Evolutionary conservation across 495 filamentous ascomycete species (phyloP), one percentile per base, ranked within the genome.

Genomic region (Beverwykella pulmonaria): DNA sequence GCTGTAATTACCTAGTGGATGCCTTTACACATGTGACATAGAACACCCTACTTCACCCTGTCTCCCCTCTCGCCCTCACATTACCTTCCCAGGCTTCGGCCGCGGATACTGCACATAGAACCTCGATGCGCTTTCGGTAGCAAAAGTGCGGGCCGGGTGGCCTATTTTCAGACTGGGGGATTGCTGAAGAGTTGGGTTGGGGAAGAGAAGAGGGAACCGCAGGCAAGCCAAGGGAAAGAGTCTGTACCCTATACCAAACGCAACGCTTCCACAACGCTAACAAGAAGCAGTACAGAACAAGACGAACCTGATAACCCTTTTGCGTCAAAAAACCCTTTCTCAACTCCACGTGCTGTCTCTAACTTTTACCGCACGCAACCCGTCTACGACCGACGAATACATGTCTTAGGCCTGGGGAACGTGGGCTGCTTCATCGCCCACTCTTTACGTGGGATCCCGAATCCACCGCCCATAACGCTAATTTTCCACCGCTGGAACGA

Each of bases 381-480:
- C 2, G 55, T 65, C 0, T 19, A 52, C 50, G 61, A 71, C 25
- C 44, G 52, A 27, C 46, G 69, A 0, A 86, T 89, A 53, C 82
- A 89, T 63, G 81, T 89, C 52, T 68, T 88, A 0, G 87, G 87
- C 8, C 55, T 82, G 19, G 86, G 86, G 47, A 86, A 81, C 71
- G 72, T 86, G 25, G 86, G 85, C 14, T 80, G 76, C 17, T 86
- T 89, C 53, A 78, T 88, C 53, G 86, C 86, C 12, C 86, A 88
- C 68, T 80, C 84, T 6, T 72, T 89, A 5, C 81, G 81, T 6
- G 78, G 80, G 29, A 77, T 86, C 34, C 77, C 79, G 26, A 80
- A 83, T 62, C 84, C 81, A n/a, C 86, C 86, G 25, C 83, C 85
- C 0, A 76, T 87, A 23, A 86, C 86, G 12, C 74, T 89, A 15